Evolutionary conservation across 2,329 filamentous ascomycete species (phyloP), one percentile per base, ranked within the genome.

Genomic region (Colletotrichum melonis): DNA sequence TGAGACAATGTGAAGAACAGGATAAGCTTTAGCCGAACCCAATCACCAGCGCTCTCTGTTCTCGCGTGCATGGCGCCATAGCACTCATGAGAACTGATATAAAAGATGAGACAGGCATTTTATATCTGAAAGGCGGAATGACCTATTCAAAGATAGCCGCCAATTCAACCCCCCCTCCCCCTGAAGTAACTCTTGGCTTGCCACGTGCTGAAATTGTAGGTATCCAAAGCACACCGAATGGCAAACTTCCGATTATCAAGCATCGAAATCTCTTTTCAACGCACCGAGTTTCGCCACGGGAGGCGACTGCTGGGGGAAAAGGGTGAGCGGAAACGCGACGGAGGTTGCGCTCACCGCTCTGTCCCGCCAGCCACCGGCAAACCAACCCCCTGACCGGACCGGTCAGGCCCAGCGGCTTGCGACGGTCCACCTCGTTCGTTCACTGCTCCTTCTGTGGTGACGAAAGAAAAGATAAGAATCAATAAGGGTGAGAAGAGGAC

Each of bases 1-100:
- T 1, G 16, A 49, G 42, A 55, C 52, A 22, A 30, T n/a, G n/a
- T 56, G 8, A 24, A 46, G 16, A 30, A 55, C 38, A 42, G 38
- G 52, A 32, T 65, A 65, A 57, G 32, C 63, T 57, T 65, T 46
- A 46, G 63, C 63, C 52, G 52, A 56, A 32, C 52, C 52, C 19
- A 49, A 49, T 19, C 16, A 49, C 16, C 42, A n/a, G 8, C 3
- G 16, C 19, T 9, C 19, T 49, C 42, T 49, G 16, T n/a, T 49
- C 19, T 49, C 42, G 6, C 42, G 3, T 49, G 19, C 42, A n/a
- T 49, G 8, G 8, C 8, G 19, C 19, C 7, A 49, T 49, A 1
- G 19, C 42, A 9, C 19, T 4, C 32, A 49, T 49, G 42, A 49
- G 42, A 49, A 49, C 8, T 49, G 42, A 49, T 49, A n/a, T n/a